Base-by-base conservation (phyloP, 495 filamentous ascomycete species). In the Neurospora tetraspora region DNA sequence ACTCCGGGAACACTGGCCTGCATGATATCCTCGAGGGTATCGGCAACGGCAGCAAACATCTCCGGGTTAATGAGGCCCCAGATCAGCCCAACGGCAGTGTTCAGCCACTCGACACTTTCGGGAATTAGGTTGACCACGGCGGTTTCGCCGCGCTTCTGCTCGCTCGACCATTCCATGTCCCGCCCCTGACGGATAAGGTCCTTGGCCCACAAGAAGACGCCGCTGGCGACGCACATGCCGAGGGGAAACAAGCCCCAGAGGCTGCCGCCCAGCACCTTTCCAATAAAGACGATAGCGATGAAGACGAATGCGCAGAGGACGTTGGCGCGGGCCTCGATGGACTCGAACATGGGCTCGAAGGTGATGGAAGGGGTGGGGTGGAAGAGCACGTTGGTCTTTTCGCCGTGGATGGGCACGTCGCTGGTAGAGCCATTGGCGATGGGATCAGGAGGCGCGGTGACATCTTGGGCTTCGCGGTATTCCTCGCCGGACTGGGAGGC, bases 361-460 rank as follows among this genome's bases (percentile, higher is more conserved):
- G 89, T 91, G 70, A 97, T 85, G 1, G 91, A 90, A 0, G 95
- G 95, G 0, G 95, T 98, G 1, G 96, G 94, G 78, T 98, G 94
- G 81, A 98, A 98, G 37, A 98, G 89, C 39, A 98, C 89, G 75
- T 97, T 97, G 2, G 95, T 98, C 86, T 93, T 97, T 77, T 97
- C 95, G 71, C 94, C 94, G 79, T 93, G 94, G 76, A 98, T 97
- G 18, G 95, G 95, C 8, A 98, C 93, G 81, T 98, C 95, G 10
- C 92, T 93, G 2, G 95, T 97, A 39, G 90, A 88, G 14, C 92
- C 91, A 71, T 89, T 83, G 11, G 88, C 90, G 34, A 97, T 81
- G 7, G 95, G 94, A 75, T 96, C 94, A 1, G 94, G 95, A 7
- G 95, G 95, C 3, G 95, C 92, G 4, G 95, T 97, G 71, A 96